Evolutionary conservation across 73 alveolate genomes (phyloP).

Genomic region (Paramecium octaurelia): DNA sequence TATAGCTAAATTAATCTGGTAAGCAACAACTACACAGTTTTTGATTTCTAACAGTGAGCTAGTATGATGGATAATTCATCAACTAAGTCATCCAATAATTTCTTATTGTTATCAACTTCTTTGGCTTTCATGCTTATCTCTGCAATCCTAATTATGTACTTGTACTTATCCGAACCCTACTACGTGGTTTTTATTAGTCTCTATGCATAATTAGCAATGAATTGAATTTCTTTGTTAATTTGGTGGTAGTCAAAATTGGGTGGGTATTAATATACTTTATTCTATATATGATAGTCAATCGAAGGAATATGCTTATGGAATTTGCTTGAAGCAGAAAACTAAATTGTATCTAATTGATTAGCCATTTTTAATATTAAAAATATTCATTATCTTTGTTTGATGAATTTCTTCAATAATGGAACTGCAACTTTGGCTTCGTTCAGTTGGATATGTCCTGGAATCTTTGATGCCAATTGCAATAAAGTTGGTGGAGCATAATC

Average conservation of each 20-base stretch:
- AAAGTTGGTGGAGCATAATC: constrained; percentile 47
- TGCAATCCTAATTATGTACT: neutral
- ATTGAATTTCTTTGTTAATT: neutral
- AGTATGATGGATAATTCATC: neutral
- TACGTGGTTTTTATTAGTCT: neutral
- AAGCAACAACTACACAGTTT: neutral
- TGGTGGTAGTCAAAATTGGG: neutral
- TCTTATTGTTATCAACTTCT: neutral
- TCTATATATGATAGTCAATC: neutral
- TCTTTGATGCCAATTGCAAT: neutral
- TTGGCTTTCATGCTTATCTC: neutral
- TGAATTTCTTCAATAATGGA: constrained; percentile 39
- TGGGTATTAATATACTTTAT: neutral
- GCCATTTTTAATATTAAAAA: neutral
- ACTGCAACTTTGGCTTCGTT: neutral
- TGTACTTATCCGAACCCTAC: neutral
- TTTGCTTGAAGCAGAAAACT: neutral
- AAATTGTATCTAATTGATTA: neutral
- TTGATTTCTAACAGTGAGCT: neutral
- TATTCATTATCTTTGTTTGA: constrained; percentile 10
- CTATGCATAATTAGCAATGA: neutral
- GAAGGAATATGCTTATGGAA: neutral
- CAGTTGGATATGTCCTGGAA: constrained; percentile 26
- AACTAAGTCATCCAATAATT: neutral
- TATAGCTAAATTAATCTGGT: neutral